phyloP scores from a whole-genome alignment of 2,329 filamentous ascomycete genomes.

The Sporothrix phasma region DNA sequence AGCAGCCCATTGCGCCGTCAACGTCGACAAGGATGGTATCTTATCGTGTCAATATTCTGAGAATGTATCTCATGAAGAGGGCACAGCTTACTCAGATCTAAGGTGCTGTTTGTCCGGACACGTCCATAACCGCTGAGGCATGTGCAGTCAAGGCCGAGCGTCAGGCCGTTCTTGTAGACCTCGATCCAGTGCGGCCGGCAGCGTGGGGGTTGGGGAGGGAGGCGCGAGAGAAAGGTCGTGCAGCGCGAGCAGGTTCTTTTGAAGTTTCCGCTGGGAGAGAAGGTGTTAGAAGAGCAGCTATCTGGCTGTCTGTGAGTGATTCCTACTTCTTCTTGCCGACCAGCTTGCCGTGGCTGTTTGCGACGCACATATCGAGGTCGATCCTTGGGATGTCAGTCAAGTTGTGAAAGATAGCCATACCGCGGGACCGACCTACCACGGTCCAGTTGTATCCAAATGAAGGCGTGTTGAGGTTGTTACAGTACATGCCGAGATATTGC shows the following conservation, averaged over 20 bases:
- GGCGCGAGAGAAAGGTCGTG: not conserved
- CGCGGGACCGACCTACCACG: conserved; percentile 24
- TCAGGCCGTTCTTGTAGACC: conserved; percentile 9
- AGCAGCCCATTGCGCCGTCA: conserved; percentile 32
- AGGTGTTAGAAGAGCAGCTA: not conserved
- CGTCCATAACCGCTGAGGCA: conserved; percentile 17
- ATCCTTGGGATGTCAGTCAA: conserved; percentile 23
- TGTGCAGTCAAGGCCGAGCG: conserved; percentile 21
- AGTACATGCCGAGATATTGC: conserved; percentile 31
- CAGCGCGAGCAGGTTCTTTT: conserved; percentile 21
- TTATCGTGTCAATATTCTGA: conserved; percentile 12
- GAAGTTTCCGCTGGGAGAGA: conserved; percentile 20
- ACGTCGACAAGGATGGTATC: conserved; percentile 30
- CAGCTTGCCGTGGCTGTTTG: conserved; percentile 23
- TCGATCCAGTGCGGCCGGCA: not conserved
- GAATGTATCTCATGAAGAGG: not conserved
- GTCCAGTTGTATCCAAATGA: conserved; percentile 32
- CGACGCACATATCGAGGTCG: conserved; percentile 27
- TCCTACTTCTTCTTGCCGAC: conserved; percentile 19
- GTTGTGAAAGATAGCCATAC: no score
- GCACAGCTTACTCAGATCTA: conserved; percentile 23
- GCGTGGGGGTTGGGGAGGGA: not conserved
- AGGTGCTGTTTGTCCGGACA: not conserved
- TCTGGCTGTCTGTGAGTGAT: not conserved
- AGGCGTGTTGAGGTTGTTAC: conserved; percentile 29